Percentiles rank a stretch among this genome's conserved stretches.
phyloP scores from a whole-genome alignment of 1,284 basidiomycete genomes.

The Phellopilus nigrolimitatus region DNA sequence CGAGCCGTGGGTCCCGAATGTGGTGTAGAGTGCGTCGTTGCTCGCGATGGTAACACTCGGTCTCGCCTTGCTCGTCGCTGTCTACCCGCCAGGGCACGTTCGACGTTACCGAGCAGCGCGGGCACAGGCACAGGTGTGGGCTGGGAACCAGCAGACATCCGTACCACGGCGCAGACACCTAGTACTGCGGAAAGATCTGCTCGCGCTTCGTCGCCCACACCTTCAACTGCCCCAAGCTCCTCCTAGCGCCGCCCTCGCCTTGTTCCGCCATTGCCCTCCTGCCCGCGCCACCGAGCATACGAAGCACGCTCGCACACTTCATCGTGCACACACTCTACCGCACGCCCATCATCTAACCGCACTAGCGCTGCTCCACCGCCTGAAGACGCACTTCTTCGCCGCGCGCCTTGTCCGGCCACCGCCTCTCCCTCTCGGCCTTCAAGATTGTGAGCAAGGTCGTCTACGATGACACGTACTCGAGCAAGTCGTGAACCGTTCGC shows the following conservation, averaged over 20 bases:
- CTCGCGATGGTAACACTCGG: too few species aligned
- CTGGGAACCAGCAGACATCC: too few species aligned
- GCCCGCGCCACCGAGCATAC: constrained; percentile 45
- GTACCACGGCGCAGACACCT: too few species aligned
- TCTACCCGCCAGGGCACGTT: too few species aligned
- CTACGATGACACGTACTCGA: constrained; percentile 94
- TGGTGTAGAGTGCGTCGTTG: too few species aligned
- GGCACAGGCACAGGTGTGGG: too few species aligned
- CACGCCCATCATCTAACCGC: constrained; percentile 78
- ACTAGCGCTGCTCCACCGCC: constrained; percentile 77
- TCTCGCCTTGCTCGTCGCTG: too few species aligned
- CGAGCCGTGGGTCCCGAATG: too few species aligned
- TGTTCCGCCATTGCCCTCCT: constrained; percentile 30
- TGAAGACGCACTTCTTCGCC: constrained; percentile 89
- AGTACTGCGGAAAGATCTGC: constrained; percentile 38
- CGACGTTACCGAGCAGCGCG: too few species aligned
- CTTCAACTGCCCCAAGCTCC: constrained; percentile 26
- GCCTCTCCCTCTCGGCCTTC: constrained; percentile 88
- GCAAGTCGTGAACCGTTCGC: constrained; percentile 93
- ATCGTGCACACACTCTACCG: constrained; percentile 63
- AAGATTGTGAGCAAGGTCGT: constrained; percentile 92
- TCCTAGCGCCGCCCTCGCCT: constrained; percentile 29
- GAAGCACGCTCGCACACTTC: constrained; percentile 69
- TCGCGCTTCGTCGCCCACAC: constrained; percentile 39
- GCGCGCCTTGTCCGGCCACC: constrained; percentile 86